Percentiles rank a stretch among this genome's conserved stretches.
phyloP scores from a whole-genome alignment of 2,329 filamentous ascomycete species.

The Tolypocladium tropicale region DNA sequence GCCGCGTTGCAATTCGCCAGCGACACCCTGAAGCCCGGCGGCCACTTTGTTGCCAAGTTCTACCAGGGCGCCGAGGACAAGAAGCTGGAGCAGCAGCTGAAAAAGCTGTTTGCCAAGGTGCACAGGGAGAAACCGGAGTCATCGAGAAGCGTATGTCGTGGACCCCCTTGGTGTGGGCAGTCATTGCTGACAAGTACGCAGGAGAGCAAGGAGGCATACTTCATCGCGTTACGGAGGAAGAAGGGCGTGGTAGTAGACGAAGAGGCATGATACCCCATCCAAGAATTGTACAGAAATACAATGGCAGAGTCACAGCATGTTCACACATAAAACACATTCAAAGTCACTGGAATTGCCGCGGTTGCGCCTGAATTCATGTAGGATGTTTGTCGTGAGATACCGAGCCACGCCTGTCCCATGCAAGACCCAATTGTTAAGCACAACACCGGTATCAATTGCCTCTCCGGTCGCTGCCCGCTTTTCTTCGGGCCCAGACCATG shows the following conservation, averaged over 20 bases:
- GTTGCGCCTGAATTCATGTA: conserved; percentile 16
- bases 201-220: conserved; percentile 65
- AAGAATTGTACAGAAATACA: neutral
- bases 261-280: neutral
- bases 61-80: conserved; percentile 88
- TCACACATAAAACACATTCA: neutral
- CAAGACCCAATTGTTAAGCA: conserved; percentile 24
- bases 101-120: conserved; percentile 68
- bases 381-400: conserved; percentile 28
- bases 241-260: conserved; percentile 19
- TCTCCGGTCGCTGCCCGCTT: conserved; percentile 6
- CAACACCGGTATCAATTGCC: conserved; percentile 18
- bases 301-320: neutral
- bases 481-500: conserved; percentile 2
- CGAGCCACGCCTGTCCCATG: conserved; percentile 37
- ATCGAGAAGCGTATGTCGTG: conserved; percentile 62
- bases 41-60: conserved; percentile 95
- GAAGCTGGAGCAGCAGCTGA: conserved; percentile 62
- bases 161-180: neutral
- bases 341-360: neutral
- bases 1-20: conserved; percentile 78
- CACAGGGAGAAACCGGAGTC: conserved; percentile 84
- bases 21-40: conserved; percentile 71
- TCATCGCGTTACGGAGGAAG: conserved; percentile 68
- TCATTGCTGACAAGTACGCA: conserved; percentile 4